Percentiles rank a stretch among this genome's conserved stretches.
Evolutionary conservation across 805 yeast genomes (phyloP).

Genomic region (Barnettozyma siamensis): DNA sequence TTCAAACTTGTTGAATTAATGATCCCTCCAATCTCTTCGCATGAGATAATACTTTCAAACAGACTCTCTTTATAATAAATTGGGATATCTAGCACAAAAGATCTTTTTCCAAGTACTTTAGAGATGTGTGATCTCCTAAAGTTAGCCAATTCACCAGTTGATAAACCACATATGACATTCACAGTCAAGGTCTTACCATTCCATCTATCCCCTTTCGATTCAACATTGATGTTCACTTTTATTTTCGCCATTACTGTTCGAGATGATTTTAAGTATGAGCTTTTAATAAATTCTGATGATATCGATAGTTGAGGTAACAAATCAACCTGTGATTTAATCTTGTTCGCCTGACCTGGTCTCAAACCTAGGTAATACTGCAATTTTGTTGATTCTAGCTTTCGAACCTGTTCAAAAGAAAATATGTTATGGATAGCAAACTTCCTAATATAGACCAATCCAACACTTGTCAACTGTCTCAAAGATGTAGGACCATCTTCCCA

Average conservation of each 20-base stretch:
- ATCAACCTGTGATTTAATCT: slow-evolving; percentile 29
- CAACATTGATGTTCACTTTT: slow-evolving; percentile 12
- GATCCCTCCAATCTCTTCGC: slow-evolving; percentile 36
- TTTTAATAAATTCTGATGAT: slow-evolving; percentile 13
- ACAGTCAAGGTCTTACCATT: slow-evolving; percentile 28
- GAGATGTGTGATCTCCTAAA: slow-evolving; percentile 34
- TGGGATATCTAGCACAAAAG: slow-evolving; percentile 25
- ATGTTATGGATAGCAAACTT: slow-evolving; percentile 34
- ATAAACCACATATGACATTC: slow-evolving; percentile 26
- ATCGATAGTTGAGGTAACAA: slow-evolving; percentile 34
- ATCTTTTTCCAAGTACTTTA: slow-evolving; percentile 22
- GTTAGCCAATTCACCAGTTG: slow-evolving; percentile 35
- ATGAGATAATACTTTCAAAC: slow-evolving; percentile 28
- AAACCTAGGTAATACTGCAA: slow-evolving; percentile 38
- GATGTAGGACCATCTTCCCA: slow-evolving; percentile 46
- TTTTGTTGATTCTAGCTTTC: slow-evolving; percentile 25
- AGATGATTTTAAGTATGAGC: slow-evolving; percentile 4
- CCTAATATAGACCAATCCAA: slow-evolving; percentile 37
- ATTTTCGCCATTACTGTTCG: slow-evolving; percentile 23
- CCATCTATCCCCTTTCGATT: slow-evolving; percentile 24
- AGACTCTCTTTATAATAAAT: slow-evolving; percentile 17
- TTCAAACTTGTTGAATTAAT: slow-evolving; percentile 11
- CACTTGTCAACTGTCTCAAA: slow-evolving; percentile 42
- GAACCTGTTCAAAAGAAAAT: slow-evolving; percentile 27
- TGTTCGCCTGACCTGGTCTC: slow-evolving; percentile 36